Base-by-base conservation (phyloP, 306 rosid genomes). In the Phaseolus lunatus region DNA sequence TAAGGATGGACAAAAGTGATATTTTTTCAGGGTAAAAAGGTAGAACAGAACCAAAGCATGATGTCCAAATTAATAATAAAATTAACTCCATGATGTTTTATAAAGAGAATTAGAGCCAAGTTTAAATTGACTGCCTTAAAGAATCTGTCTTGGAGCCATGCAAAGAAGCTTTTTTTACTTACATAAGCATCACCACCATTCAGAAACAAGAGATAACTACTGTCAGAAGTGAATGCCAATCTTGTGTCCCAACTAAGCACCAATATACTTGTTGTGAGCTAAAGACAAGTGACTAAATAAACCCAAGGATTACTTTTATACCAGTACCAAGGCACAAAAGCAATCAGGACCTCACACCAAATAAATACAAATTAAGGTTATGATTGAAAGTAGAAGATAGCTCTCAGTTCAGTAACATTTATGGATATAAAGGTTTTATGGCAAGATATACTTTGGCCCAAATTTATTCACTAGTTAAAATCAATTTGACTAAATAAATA, bases 71-170 rank as follows among this genome's bases (percentile, higher is more conserved):
- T 64, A 77, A 70, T 54, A 13, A 64, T 27, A 54, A 67, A 47
- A 27, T 68, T 23, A 67, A n/a, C 37, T 31, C 4, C 11, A 2
- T 35, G 26, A 4, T 44, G 19, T 39, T 66, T 26, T 66, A 57
- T 54, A 24, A 31, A 24, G 45, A 41, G 69, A 43, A 44, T 15
- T 43, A 24, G 31, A 48, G 67, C 57, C 64, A 37, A 47, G 22
- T 63, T 63, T 45, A 56, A 45, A 74, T 18, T 16, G 37, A 37
- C 48, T 56, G 63, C 31, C 37, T 49, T 23, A 22, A 11, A 71
- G 56, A 73, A 67, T 75, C 66, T 74, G 27, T 45, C 72, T 37
- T 75, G 50, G 47, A 24, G 52, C 57, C 63, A 74, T 35, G 68
- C 54, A 59, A 7, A 69, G 52, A 83, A 67, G 52, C 72, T 29